These are phyloP conservation scores for Pouteria glomerata DNA, from an alignment of 148 eudicot species.

Conservation along the genomic window DNA sequence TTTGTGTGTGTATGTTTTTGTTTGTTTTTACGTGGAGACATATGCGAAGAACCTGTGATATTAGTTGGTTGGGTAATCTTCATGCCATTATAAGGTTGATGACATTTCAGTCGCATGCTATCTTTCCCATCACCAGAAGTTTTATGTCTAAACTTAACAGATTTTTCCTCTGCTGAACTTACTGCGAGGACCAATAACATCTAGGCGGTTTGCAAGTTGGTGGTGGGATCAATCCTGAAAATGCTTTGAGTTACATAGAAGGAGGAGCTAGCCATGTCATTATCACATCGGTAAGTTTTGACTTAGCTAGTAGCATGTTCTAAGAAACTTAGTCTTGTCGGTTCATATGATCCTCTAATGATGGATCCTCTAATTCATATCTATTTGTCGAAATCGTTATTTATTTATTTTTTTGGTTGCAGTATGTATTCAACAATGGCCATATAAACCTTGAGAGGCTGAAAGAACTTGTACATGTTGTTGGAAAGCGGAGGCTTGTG, in stretches of 20 bases:
- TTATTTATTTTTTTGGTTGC: constrained; percentile 26
- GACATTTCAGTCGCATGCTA: neutral
- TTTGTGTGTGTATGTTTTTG: neutral
- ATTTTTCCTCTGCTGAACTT: constrained; percentile 46
- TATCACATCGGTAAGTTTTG: constrained; percentile 70
- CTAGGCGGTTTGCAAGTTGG: constrained; percentile 99
- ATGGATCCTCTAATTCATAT: constrained; percentile 3
- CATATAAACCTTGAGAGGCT: constrained; percentile 86
- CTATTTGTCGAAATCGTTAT: neutral
- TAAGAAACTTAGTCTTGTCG: neutral
- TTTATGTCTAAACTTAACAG: constrained; percentile 25
- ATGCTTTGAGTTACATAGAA: constrained; percentile 75
- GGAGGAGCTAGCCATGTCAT: constrained; percentile 98
- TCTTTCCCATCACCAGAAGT: constrained; percentile 8
- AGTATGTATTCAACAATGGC: constrained; percentile 95
- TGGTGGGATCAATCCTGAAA: constrained; percentile 79
- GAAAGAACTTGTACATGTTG: constrained; percentile 59
- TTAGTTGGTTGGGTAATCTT: neutral
- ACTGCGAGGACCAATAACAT: constrained; percentile 48
- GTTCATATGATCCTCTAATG: neutral
- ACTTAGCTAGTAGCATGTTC: neutral
- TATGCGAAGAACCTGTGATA: neutral
- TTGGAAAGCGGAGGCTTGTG: constrained; percentile 78
- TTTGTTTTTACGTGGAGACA: neutral
- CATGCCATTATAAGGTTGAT: constrained; percentile 2